phyloP scores from a whole-genome alignment of 306 rosid genomes.

The Cucurbita moschata region DNA sequence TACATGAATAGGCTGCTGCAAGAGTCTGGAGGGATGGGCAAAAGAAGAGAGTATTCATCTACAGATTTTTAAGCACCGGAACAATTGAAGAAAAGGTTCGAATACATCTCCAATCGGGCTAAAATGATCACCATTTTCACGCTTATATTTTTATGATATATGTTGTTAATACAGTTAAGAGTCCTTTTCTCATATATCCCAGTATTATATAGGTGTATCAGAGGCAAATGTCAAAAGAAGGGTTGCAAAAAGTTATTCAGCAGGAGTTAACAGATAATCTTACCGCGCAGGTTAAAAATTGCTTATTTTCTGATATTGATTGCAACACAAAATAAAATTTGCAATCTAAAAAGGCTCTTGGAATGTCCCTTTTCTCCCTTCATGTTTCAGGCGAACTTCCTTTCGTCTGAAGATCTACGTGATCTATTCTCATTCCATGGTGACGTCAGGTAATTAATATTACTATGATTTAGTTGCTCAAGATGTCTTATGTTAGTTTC shows the following conservation, averaged over 20 bases:
- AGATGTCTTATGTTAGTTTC: neutral
- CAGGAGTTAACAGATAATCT: constrained; percentile 49
- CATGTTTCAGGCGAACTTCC: constrained; percentile 42
- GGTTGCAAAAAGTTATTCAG: constrained; percentile 94
- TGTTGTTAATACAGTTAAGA: constrained; percentile 5
- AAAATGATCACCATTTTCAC: constrained; percentile 5
- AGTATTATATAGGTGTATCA: constrained; percentile 57
- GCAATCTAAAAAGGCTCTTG: neutral
- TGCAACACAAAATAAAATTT: neutral
- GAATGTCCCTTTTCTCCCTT: neutral
- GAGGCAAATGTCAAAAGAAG: constrained; percentile 99
- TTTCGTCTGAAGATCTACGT: constrained; percentile 83
- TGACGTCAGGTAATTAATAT: constrained; percentile 38
- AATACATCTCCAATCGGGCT: constrained; percentile 13
- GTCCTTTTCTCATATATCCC: neutral
- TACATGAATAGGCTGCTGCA: constrained; percentile 74
- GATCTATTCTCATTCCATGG: constrained; percentile 78
- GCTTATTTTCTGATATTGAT: constrained; percentile 9
- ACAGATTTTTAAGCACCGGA: constrained; percentile 83
- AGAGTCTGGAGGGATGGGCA: constrained; percentile 99
- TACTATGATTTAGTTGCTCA: neutral
- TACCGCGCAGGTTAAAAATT: constrained; percentile 38
- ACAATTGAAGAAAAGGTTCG: constrained; percentile 92
- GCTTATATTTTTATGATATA: constrained; percentile 1
- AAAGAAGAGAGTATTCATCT: constrained; percentile 88